A percentile compares a stretch with the other conserved stretches of the same genome.
Evolutionary conservation across 805 yeast genomes (phyloP).

Genomic region (Pichia deserticola): DNA sequence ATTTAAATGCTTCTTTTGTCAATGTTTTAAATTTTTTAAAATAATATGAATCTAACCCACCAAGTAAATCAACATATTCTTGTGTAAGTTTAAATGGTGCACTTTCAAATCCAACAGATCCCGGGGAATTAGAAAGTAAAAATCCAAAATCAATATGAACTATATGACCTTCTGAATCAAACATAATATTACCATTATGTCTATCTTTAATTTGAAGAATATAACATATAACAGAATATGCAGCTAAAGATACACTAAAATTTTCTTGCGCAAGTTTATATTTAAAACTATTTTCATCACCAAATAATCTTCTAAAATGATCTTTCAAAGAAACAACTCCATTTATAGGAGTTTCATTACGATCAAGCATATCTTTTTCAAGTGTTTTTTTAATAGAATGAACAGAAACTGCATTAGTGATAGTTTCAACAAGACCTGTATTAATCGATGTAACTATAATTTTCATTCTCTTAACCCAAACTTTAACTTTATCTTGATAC

Average conservation of each 20-base stretch:
- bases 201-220: constrained; percentile 90
- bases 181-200: constrained; percentile 96
- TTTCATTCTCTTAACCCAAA: constrained; percentile 92
- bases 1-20: constrained; percentile 66
- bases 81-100: constrained; percentile 91
- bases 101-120: constrained; percentile 94
- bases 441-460: constrained; percentile 85
- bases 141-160: constrained; percentile 95
- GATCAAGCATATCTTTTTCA: constrained; percentile 62
- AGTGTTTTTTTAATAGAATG: constrained; percentile 92
- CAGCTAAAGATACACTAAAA: constrained; percentile 81
- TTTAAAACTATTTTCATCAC: constrained; percentile 45
- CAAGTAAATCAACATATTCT: constrained; percentile 84
- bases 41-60: constrained; percentile 60
- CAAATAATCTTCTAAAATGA: constrained; percentile 72
- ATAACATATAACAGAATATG: constrained; percentile 86
- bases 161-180: constrained; percentile 92
- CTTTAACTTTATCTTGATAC: constrained; percentile 59
- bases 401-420: constrained; percentile 86
- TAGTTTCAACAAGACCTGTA: constrained; percentile 92
- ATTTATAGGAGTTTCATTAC: constrained; percentile 65
- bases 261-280: constrained; percentile 75
- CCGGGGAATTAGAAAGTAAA: constrained; percentile 88
- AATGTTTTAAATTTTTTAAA: constrained; percentile 55
- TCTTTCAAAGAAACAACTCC: constrained; percentile 66